A percentile compares a stretch with the other conserved stretches of the same genome.
phyloP scores from a whole-genome alignment of 495 filamentous ascomycete genomes.

The Extremus antarcticus region DNA sequence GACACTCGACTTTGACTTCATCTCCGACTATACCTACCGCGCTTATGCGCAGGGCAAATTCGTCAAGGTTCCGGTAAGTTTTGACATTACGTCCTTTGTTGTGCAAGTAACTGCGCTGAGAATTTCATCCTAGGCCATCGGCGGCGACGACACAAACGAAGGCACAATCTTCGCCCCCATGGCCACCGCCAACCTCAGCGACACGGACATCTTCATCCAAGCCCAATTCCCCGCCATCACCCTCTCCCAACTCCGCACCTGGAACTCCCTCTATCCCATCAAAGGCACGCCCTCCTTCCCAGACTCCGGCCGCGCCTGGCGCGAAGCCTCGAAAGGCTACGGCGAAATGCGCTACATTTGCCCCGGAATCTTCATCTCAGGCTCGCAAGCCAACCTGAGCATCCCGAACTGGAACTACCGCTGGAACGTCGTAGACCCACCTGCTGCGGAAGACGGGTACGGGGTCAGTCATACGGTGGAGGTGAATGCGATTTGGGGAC shows the following conservation, averaged over 20 bases:
- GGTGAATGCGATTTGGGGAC: constrained; percentile 51
- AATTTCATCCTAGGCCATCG: constrained; percentile 42
- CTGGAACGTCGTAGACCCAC: constrained; percentile 51
- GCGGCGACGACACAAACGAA: constrained; percentile 62
- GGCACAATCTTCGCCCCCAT: constrained; percentile 53
- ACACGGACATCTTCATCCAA: constrained; percentile 47
- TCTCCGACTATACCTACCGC: constrained; percentile 48
- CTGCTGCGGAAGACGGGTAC: constrained; percentile 33
- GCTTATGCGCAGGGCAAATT: constrained; percentile 49
- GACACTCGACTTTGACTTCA: constrained; percentile 47
- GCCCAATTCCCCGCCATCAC: constrained; percentile 53
- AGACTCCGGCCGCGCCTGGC: constrained; percentile 43
- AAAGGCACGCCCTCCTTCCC: constrained; percentile 35
- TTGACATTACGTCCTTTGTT: neutral
- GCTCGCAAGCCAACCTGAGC: constrained; percentile 3
- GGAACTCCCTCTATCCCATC: constrained; percentile 50
- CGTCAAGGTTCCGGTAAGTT: constrained; percentile 45
- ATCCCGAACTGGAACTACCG: constrained; percentile 43
- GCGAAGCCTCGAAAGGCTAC: constrained; percentile 50
- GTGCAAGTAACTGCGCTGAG: too few relatives aligned
- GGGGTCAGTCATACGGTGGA: constrained; percentile 57
- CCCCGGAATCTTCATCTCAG: constrained; percentile 37
- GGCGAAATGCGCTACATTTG: constrained; percentile 69
- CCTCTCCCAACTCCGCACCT: constrained; percentile 38
- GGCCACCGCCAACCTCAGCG: constrained; percentile 33